These are phyloP conservation scores for Pulveroboletus ravenelii DNA, from an alignment of 768 basidiomycete species.

Conservation along the genomic window DNA sequence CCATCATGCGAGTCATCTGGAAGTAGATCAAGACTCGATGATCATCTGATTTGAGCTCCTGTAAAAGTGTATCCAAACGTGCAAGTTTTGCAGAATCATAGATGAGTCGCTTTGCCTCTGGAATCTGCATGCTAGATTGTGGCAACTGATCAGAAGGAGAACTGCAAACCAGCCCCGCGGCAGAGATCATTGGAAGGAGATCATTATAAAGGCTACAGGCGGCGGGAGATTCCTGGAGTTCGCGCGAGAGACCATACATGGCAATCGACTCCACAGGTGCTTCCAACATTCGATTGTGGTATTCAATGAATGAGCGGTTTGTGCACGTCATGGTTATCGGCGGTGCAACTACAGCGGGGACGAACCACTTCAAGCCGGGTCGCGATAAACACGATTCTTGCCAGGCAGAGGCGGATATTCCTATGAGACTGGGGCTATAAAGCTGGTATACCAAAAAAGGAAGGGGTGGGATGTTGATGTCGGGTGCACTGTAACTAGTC, in stretches of 20 bases:
- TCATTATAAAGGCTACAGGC: constrained; percentile 45
- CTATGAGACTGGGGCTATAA: constrained; percentile 44
- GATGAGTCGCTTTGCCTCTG: constrained; percentile 90
- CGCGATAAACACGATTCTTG: constrained; percentile 76
- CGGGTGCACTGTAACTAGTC: constrained; percentile 14
- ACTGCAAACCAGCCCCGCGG: constrained; percentile 59
- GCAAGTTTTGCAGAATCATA: constrained; percentile 97
- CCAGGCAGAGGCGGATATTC: constrained; percentile 64
- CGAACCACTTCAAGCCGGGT: constrained; percentile 75
- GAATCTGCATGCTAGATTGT: constrained; percentile 81
- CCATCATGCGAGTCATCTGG: constrained; percentile 99
- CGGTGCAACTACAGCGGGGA: constrained; percentile 83
- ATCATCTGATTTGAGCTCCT: constrained; percentile 87
- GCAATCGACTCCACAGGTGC: constrained; percentile 72
- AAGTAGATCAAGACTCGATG: constrained; percentile 96
- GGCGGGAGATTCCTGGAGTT: constrained; percentile 53
- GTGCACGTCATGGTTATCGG: constrained; percentile 68
- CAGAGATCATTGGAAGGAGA: constrained; percentile 56
- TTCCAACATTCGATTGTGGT: constrained; percentile 53
- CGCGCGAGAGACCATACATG: constrained; percentile 78
- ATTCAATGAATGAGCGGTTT: constrained; percentile 76
- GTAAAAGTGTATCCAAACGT: constrained; percentile 80
- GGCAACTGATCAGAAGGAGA: constrained; percentile 76
- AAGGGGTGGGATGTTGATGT: constrained; percentile 16
- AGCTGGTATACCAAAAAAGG: constrained; percentile 29